These are phyloP conservation scores for Erysimum cheiranthoides DNA, from an alignment of 345 rosid species.

Conservation along the genomic window DNA sequence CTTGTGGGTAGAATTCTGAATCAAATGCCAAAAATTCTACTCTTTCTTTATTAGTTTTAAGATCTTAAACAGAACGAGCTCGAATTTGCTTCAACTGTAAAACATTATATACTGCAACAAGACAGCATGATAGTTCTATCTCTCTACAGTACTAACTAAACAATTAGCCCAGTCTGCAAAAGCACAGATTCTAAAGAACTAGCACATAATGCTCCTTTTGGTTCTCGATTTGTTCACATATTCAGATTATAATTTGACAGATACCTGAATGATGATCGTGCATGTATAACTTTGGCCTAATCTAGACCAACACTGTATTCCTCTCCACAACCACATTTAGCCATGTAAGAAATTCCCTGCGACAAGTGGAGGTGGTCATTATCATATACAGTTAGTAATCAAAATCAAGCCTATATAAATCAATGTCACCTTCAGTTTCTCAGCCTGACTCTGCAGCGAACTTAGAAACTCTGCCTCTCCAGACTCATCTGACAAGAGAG, in stretches of 20 bases:
- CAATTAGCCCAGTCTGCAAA: background rate
- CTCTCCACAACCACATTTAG: conserved; percentile 64
- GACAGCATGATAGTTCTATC: background rate
- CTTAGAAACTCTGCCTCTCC: conserved; percentile 60
- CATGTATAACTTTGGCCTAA: conserved; percentile 9
- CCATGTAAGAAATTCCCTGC: conserved; percentile 63
- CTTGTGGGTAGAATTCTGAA: no score
- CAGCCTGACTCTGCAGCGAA: conserved; percentile 58
- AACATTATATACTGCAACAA: conserved; percentile 13
- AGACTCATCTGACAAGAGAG: conserved; percentile 62
- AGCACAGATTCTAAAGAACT: conserved; percentile 13
- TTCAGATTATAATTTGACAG: background rate
- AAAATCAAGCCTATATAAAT: background rate
- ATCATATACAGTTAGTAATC: conserved; percentile 1
- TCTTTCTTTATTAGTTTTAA: no score
- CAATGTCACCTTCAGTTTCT: conserved; percentile 56
- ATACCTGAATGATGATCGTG: conserved; percentile 23
- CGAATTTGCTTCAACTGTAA: background rate
- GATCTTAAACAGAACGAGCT: no score
- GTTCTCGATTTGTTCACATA: conserved; percentile 12
- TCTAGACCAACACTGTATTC: conserved; percentile 54
- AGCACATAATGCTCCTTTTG: conserved; percentile 15
- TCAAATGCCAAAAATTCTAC: no score
- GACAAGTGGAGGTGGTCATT: conserved; percentile 33
- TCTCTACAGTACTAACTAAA: background rate